Evolutionary conservation across 495 filamentous ascomycete genomes (phyloP), one percentile per base, ranked within the genome.

Genomic region (Penicillium argentinense): DNA sequence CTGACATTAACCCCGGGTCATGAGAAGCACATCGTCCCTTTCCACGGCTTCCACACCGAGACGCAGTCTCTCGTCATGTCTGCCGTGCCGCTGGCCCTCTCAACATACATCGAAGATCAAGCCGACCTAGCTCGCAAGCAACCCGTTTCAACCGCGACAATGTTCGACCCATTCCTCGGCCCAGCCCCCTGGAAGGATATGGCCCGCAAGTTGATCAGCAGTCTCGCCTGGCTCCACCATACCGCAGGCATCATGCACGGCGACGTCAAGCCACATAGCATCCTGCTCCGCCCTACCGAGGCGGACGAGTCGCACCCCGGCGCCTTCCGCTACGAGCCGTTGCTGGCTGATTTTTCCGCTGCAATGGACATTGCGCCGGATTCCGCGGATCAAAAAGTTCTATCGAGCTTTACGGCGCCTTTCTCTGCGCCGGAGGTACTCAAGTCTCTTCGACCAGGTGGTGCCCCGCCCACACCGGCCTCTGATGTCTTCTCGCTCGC

Each of bases 281-380:
- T 75, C 18, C 64, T 75, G 0, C 55, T 75, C 3, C 61, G 60
- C 1, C 59, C 57, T 8, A 53, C 58, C 3, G 28, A 40, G 9
- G 29, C 43, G 2, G 27, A 51, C 17, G 34, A 38, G 33, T 37
- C 33, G 12, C 39, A 43, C 43, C 26, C 40, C 21, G 16, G 12
- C 33, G 16, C 28, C 3, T 68, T 71, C 48, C 66, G 53, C 0
- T 67, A 69, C 36, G 60, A 72, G 22, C 73, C 78, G 11, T 56
- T 83, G 1, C 78, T 76, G 38, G 74, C 74, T 11, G 81, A 84
- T 55, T 84, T 84, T 55, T 84, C 80, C 1, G 81, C 81, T n/a
- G 75, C 79, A 0, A 64, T 75, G 21, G 51, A 64, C 11, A 51
- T 72, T 22, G 39, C 51, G 0, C 18, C 59, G 5, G 26, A 59